Conservation (phyloP, 495 filamentous ascomycete genomes). For the Beverwykella pulmonaria region DNA sequence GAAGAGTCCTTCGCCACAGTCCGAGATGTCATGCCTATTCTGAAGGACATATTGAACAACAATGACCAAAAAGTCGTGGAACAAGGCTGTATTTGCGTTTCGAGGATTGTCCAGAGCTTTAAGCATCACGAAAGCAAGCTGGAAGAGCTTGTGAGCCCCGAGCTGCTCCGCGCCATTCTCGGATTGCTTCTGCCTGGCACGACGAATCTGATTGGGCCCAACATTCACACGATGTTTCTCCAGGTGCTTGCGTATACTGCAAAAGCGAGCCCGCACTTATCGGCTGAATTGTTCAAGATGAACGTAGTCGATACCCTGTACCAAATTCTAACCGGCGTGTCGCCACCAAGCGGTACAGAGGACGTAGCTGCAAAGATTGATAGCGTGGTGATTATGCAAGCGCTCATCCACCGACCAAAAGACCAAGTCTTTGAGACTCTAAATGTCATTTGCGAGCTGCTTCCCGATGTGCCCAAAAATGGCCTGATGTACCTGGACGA, state of each 20-base stretch:
- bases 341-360: conserved; percentile 77
- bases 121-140: conserved; percentile 81
- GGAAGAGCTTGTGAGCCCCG: conserved; percentile 86
- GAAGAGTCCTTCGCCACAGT: conserved; percentile 89
- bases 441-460: conserved; percentile 94
- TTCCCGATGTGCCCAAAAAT: conserved; percentile 66
- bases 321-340: conserved; percentile 96
- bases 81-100: conserved; percentile 93
- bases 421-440: conserved; percentile 97
- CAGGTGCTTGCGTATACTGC: conserved; percentile 85
- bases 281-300: conserved; percentile 91
- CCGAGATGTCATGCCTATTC: conserved; percentile 90
- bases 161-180: conserved; percentile 83
- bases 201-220: conserved; percentile 91
- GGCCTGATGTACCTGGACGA: conserved; percentile 57
- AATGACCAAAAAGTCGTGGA: conserved; percentile 97
- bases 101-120: conserved; percentile 96
- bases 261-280: conserved; percentile 81
- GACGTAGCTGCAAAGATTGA: conserved; percentile 88
- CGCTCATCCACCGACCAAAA: conserved; percentile 91
- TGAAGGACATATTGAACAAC: conserved; percentile 84
- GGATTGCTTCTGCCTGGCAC: conserved; percentile 89
- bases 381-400: conserved; percentile 98
- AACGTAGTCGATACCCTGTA: conserved; percentile 97
- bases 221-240: conserved; percentile 96